Evolutionary conservation across 345 rosid species (phyloP).

Genomic region (Murraya koenigii): DNA sequence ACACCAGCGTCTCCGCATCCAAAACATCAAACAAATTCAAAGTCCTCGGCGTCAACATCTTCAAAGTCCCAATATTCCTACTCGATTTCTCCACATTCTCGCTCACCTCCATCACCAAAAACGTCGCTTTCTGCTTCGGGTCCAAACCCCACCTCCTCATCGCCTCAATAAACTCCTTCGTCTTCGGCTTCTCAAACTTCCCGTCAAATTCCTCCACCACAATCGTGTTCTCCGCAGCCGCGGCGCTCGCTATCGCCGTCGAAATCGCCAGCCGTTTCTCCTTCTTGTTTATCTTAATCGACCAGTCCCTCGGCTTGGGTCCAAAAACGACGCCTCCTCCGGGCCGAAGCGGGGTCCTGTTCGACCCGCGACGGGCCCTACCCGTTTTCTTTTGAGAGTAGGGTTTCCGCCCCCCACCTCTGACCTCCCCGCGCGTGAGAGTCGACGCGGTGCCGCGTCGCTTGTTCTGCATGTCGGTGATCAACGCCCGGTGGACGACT

Average conservation of each 20-base stretch:
- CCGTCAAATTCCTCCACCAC: constrained; percentile 89
- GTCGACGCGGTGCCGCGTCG: constrained; percentile 96
- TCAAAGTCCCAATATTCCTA: constrained; percentile 84
- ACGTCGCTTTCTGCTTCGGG: constrained; percentile 82
- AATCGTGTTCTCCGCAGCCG: constrained; percentile 50
- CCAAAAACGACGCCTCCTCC: constrained; percentile 92
- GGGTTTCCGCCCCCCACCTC: constrained; percentile 92
- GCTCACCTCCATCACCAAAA: constrained; percentile 67
- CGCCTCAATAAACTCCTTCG: constrained; percentile 76
- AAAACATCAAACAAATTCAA: constrained; percentile 83
- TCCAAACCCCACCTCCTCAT: constrained; percentile 89
- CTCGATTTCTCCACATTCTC: constrained; percentile 63
- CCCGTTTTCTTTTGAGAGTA: constrained; percentile 91
- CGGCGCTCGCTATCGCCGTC: constrained; percentile 75
- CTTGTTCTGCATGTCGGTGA: constrained; percentile 79
- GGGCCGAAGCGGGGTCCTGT: constrained; percentile 72
- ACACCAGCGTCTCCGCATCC: constrained; percentile 78
- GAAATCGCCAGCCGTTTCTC: constrained; percentile 83
- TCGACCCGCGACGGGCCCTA: constrained; percentile 73
- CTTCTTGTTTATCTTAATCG: constrained; percentile 83
- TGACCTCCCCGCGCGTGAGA: constrained; percentile 78
- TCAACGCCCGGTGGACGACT: constrained; percentile 78
- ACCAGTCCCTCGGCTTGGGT: constrained; percentile 87
- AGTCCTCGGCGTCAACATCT: constrained; percentile 84
- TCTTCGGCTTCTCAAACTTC: constrained; percentile 71